Conservation (phyloP, 2,329 filamentous ascomycete species). For the Teratosphaeria zuluensis region DNA sequence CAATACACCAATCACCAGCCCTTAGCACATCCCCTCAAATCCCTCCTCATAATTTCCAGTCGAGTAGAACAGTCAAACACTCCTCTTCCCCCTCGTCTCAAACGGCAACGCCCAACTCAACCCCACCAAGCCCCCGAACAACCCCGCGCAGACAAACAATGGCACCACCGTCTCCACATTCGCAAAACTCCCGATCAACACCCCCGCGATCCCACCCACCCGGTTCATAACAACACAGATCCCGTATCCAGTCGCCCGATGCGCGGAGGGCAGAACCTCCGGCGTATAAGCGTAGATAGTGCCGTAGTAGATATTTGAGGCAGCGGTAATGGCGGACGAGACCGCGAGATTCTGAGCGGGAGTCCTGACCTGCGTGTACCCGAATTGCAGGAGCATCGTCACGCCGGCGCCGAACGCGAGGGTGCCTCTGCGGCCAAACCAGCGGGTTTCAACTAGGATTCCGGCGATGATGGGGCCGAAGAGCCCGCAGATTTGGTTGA, state of each 20-base stretch:
- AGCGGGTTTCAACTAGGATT: conserved; percentile 12
- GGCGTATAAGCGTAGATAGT: conserved; percentile 18
- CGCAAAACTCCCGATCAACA: conserved; percentile 18
- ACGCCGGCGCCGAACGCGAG: conserved; percentile 14
- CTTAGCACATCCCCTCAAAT: too few relatives aligned
- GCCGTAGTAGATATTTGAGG: conserved; percentile 16
- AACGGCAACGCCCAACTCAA: conserved; percentile 18
- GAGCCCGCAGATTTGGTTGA: background rate
- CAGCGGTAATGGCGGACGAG: conserved; percentile 13
- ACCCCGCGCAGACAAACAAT: conserved; percentile 17
- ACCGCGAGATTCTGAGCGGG: conserved; percentile 17
- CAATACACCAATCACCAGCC: too few relatives aligned
- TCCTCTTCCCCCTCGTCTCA: conserved; percentile 15
- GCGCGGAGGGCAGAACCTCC: conserved; percentile 14
- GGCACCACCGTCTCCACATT: conserved; percentile 19
- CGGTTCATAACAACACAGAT: conserved; percentile 18
- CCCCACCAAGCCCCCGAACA: conserved; percentile 18
- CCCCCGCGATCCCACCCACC: conserved; percentile 17
- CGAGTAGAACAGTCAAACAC: too few relatives aligned
- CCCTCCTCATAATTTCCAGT: too few relatives aligned
- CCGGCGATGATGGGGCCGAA: background rate
- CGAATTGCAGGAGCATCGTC: conserved; percentile 17
- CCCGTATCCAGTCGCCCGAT: conserved; percentile 18
- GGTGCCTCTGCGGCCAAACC: conserved; percentile 15
- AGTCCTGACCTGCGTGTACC: conserved; percentile 20